Conservation (phyloP, 306 rosid species). For the Urtica urens region DNA sequence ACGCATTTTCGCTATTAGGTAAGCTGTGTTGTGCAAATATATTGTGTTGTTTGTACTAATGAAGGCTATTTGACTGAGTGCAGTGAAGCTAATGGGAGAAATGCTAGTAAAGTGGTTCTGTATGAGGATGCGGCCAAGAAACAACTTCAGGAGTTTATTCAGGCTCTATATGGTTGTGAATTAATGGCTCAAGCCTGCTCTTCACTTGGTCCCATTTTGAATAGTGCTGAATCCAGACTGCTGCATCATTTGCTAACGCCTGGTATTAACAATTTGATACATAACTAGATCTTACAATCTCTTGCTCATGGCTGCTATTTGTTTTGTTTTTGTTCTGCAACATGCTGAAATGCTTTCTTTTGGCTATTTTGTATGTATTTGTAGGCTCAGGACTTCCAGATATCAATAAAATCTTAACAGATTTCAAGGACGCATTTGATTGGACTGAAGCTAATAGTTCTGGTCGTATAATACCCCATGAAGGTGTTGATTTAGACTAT, state of each 20-base stretch:
- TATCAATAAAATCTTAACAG: constrained; percentile 37
- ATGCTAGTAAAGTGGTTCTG: constrained; percentile 67
- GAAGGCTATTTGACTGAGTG: constrained; percentile 20
- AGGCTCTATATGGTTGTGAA: constrained; percentile 79
- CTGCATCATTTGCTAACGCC: constrained; percentile 63
- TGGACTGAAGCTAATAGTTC: constrained; percentile 90
- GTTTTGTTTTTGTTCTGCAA: background rate
- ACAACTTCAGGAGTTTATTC: constrained; percentile 69
- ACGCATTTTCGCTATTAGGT: constrained; percentile 65
- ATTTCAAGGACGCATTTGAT: constrained; percentile 88
- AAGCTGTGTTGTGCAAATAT: constrained; percentile 11
- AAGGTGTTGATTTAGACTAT: constrained; percentile 66
- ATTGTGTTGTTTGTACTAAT: constrained; percentile 16
- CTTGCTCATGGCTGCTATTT: too few species aligned
- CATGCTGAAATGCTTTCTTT: background rate
- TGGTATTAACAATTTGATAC: constrained; percentile 33
- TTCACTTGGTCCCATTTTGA: constrained; percentile 47
- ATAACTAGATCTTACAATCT: constrained; percentile 12
- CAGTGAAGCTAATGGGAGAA: constrained; percentile 85
- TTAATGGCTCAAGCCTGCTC: constrained; percentile 63
- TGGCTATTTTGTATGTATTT: constrained; percentile 10
- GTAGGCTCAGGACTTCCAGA: constrained; percentile 71
- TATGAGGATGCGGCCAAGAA: constrained; percentile 90
- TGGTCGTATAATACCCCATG: constrained; percentile 85
- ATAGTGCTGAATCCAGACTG: constrained; percentile 44